These are phyloP conservation scores for Aspergillus cristatus DNA, from an alignment of 495 filamentous ascomycete species.

Conservation along the genomic window DNA sequence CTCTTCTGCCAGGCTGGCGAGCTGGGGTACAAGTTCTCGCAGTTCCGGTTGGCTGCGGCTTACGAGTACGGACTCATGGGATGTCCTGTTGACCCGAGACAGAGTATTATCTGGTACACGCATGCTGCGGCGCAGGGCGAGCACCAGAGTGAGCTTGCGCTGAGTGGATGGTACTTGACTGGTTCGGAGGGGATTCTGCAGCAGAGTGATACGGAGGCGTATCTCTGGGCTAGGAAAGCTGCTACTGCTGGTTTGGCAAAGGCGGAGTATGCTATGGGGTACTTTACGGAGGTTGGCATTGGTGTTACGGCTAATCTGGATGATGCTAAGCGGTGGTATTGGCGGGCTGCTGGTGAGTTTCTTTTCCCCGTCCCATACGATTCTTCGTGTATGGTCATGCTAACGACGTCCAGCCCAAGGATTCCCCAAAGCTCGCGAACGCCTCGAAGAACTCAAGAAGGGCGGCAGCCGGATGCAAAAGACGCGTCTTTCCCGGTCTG, in stretches of 20 bases:
- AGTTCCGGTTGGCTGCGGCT: conserved; percentile 77
- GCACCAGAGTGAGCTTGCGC: conserved; percentile 84
- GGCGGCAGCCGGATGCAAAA: conserved; percentile 61
- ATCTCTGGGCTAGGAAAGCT: conserved; percentile 93
- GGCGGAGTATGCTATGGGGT: conserved; percentile 96
- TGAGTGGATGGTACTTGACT: conserved; percentile 95
- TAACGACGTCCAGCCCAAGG: conserved; percentile 61
- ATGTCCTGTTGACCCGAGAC: conserved; percentile 68
- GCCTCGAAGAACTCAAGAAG: conserved; percentile 84
- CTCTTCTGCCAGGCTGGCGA: conserved; percentile 85
- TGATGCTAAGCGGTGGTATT: conserved; percentile 97
- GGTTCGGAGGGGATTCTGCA: conserved; percentile 78
- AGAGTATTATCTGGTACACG: conserved; percentile 88
- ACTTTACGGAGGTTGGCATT: conserved; percentile 93
- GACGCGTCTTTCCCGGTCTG: conserved; percentile 73
- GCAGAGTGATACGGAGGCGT: conserved; percentile 92
- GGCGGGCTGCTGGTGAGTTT: conserved; percentile 87
- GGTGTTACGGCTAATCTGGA: conserved; percentile 79
- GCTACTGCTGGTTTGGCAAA: conserved; percentile 76
- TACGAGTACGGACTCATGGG: conserved; percentile 87
- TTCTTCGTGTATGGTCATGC: conserved; percentile 8
- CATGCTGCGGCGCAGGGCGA: conserved; percentile 87
- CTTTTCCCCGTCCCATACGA: conserved; percentile 1
- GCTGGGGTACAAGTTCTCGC: conserved; percentile 88
- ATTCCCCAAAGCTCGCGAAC: conserved; percentile 84